Conservation (phyloP, 2,329 filamentous ascomycete genomes). For the Fusarium circinatum region DNA sequence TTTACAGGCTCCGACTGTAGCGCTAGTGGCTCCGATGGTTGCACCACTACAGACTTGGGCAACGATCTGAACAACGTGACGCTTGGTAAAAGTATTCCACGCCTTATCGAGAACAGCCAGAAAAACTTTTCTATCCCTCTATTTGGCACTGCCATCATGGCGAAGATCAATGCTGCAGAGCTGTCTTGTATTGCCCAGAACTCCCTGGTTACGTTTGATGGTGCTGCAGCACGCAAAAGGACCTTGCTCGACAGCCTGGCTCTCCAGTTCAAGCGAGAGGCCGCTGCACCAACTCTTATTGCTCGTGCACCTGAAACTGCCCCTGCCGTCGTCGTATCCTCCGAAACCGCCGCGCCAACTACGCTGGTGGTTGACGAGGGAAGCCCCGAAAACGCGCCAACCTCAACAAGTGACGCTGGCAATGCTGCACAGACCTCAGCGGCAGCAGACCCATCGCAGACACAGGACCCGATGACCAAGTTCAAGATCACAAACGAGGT, state of each 20-base stretch:
- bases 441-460: slow-evolving; percentile 19
- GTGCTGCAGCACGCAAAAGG: slow-evolving; percentile 54
- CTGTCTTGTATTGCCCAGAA: slow-evolving; percentile 88
- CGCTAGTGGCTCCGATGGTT: slow-evolving; percentile 58
- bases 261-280: slow-evolving; percentile 27
- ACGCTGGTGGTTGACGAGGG: slow-evolving; percentile 39
- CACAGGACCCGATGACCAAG: slow-evolving; percentile 22
- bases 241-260: slow-evolving; percentile 43
- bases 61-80: slow-evolving; percentile 72
- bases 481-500: slow-evolving; percentile 66
- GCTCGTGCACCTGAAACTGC: slow-evolving; percentile 17
- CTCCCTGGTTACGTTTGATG: slow-evolving; percentile 85
- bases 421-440: slow-evolving; percentile 19
- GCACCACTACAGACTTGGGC: slow-evolving; percentile 61
- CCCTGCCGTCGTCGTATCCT: slow-evolving; percentile 34
- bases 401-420: slow-evolving; percentile 8
- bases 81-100: slow-evolving; percentile 80
- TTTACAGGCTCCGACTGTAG: slow-evolving; percentile 74
- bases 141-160: slow-evolving; percentile 73
- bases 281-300: slow-evolving; percentile 9
- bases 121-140: slow-evolving; percentile 81
- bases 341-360: slow-evolving; percentile 28
- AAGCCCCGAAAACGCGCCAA: slow-evolving; percentile 25
- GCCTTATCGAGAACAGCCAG: slow-evolving; percentile 73
- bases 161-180: slow-evolving; percentile 78